A percentile compares a stretch with the other conserved stretches of the same genome.
These are phyloP conservation scores for Stylosanthes scabra DNA, from an alignment of 331 rosid species.

Conservation along the genomic window DNA sequence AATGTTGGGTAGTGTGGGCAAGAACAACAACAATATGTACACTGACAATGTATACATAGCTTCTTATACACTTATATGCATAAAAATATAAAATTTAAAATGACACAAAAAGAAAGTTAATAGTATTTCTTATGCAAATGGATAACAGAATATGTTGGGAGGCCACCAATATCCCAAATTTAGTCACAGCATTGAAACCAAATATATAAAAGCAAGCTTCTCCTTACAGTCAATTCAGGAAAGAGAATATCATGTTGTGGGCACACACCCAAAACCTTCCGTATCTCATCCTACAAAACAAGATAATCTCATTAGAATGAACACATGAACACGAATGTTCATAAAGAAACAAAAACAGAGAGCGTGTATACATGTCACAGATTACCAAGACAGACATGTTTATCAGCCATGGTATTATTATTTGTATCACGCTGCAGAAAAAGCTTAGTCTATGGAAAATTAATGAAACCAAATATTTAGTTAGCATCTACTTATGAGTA, in stretches of 20 bases:
- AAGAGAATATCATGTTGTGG: conserved; percentile 96
- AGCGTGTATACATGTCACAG: conserved; percentile 4
- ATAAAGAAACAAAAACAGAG: conserved; percentile 23
- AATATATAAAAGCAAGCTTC: conserved; percentile 33
- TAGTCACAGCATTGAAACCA: conserved; percentile 14
- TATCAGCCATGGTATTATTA: not conserved
- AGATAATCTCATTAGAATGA: conserved; percentile 33
- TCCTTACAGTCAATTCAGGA: conserved; percentile 89
- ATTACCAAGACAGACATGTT: not conserved
- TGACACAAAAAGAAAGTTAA: conserved; percentile 12
- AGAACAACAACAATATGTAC: conserved; percentile 17
- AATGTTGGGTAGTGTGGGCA: not conserved
- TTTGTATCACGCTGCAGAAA: not conserved
- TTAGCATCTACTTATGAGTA: not conserved
- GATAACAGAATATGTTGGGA: conserved; percentile 2
- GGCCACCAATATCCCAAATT: conserved; percentile 10
- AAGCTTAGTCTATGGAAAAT: not conserved
- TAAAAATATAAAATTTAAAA: conserved; percentile 18
- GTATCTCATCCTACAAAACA: conserved; percentile 85
- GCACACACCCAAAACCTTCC: conserved; percentile 93
- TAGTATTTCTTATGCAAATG: conserved; percentile 18
- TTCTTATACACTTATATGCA: not conserved
- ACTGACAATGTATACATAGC: not conserved
- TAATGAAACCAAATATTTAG: not conserved
- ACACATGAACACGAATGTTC: conserved; percentile 26